A percentile compares a stretch with the other conserved stretches of the same genome.
phyloP scores from a whole-genome alignment of 208 protist genomes.

The Trypanosoma mega region DNA sequence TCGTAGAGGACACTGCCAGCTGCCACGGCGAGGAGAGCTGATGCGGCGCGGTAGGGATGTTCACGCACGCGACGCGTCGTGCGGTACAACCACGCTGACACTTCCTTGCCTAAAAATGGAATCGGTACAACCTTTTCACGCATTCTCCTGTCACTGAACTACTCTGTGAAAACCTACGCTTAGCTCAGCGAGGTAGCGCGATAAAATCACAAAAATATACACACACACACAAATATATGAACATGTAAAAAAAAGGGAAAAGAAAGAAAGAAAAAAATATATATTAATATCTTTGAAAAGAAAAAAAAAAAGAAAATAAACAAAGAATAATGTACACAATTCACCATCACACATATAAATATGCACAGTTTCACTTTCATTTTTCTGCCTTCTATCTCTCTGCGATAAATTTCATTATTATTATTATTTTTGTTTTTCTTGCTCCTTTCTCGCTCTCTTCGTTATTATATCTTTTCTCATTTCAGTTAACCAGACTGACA shows the following conservation, averaged over 20 bases:
- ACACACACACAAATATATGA: conserved; percentile 4
- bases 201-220: no score
- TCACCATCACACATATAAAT: no score
- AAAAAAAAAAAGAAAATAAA: conserved; percentile 5
- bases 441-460: no score
- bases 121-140: conserved; percentile 84
- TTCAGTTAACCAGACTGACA: no score
- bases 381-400: no score
- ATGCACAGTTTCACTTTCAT: no score
- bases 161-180: no score
- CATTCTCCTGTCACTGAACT: conserved; percentile 52
- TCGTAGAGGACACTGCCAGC: conserved; percentile 70
- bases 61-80: conserved; percentile 64
- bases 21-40: conserved; percentile 44
- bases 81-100: conserved; percentile 82
- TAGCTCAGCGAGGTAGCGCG: no score
- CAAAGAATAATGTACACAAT: neutral
- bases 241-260: neutral
- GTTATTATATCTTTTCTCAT: no score
- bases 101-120: conserved; percentile 73
- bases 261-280: conserved; percentile 5
- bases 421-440: no score
- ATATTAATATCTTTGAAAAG: no score
- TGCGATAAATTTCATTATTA: no score
- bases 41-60: conserved; percentile 53